Base-by-base conservation (phyloP, 164 flowering plant genomes). In the Stephania yunnanensis region DNA sequence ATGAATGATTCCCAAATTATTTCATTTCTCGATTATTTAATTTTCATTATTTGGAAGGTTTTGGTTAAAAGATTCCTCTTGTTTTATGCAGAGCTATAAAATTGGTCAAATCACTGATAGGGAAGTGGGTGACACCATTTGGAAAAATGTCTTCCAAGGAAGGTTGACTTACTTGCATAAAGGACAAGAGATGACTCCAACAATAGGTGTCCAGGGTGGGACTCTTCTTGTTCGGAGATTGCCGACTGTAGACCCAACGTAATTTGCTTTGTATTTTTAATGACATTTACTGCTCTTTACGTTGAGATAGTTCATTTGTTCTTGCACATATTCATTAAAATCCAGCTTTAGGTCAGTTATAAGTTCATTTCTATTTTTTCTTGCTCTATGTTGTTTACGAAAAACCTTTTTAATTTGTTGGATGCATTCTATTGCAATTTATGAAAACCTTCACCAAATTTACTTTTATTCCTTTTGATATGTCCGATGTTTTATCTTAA, bases 181-280 rank as follows among this genome's bases (percentile, higher is more conserved):
- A 83, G 97, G 97, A 77, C 87, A 76, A 71, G 95, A 90, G 77
- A 92, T 94, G 98, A 85, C 88, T 13, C 97, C 97, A 11, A 84
- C 90, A 6, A 82, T 89, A 31, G 91, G 85, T 65, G 76, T 36
- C 31, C 74, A 85, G 70, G 90, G 86, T 6, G 91, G 92, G 67
- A 90, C 95, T 72, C 95, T 95, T 80, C 97, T 95, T 81, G 97
- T 95, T 30, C 89, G 98, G 73, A 91, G 88, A 84, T 61, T 95
- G 74, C 95, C 98, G 55, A 69, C 68, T 67, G 82, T 85, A 55
- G 86, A 90, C 83, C 85, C 94, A 78, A 83, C 73, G 98, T 95
- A 92, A 83, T 75, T 63, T 68, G 58, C 63, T 55, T 31, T 7
- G 30, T 64, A 8, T 13, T n/a, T 45, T 61, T 19, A 4, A 42